A percentile compares a stretch with the other conserved stretches of the same genome.
These are phyloP conservation scores for Epithele typhae DNA, from an alignment of 768 basidiomycete species.

Conservation along the genomic window DNA sequence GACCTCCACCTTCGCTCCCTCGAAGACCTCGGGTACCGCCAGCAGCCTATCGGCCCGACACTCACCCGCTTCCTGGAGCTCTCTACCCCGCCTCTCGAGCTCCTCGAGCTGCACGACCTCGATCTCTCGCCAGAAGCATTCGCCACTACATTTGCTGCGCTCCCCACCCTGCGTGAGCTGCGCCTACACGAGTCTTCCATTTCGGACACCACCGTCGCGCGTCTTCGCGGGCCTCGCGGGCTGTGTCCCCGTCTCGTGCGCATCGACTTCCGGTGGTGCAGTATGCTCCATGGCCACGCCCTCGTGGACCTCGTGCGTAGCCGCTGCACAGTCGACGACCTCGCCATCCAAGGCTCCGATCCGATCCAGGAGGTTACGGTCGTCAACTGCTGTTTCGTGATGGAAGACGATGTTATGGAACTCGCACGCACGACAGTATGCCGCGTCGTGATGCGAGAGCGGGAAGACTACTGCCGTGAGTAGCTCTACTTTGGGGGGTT, in stretches of 20 bases:
- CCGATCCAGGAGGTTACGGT: slow-evolving; percentile 44
- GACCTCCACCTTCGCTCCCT: slow-evolving; percentile 39
- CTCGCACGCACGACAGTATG: slow-evolving; percentile 45
- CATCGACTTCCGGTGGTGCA: slow-evolving; percentile 59
- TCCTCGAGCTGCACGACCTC: slow-evolving; percentile 48
- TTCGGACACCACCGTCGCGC: slow-evolving; percentile 38
- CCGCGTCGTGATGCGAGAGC: slow-evolving; percentile 36
- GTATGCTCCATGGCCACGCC: slow-evolving; percentile 45
- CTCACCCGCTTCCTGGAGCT: slow-evolving; percentile 29
- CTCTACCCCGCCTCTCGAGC: slow-evolving; percentile 31
- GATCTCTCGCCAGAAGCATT: slow-evolving; percentile 38
- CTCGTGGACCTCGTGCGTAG: slow-evolving; percentile 46
- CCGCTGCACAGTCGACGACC: slow-evolving; percentile 23
- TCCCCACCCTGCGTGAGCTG: slow-evolving; percentile 42
- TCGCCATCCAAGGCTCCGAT: slow-evolving; percentile 7
- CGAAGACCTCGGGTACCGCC: slow-evolving; percentile 28
- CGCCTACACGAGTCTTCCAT: slow-evolving; percentile 58
- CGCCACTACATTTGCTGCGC: slow-evolving; percentile 28
- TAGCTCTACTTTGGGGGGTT: slow-evolving; percentile 4
- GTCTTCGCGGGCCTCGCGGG: slow-evolving; percentile 32
- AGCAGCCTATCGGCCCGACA: slow-evolving; percentile 28
- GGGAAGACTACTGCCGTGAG: slow-evolving; percentile 54
- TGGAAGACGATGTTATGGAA: slow-evolving; percentile 48
- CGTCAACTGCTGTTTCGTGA: slow-evolving; percentile 55
- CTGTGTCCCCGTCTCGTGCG: slow-evolving; percentile 43